These are phyloP conservation scores for Canna indica DNA, from an alignment of 176 grass and related monocot species.

Conservation along the genomic window DNA sequence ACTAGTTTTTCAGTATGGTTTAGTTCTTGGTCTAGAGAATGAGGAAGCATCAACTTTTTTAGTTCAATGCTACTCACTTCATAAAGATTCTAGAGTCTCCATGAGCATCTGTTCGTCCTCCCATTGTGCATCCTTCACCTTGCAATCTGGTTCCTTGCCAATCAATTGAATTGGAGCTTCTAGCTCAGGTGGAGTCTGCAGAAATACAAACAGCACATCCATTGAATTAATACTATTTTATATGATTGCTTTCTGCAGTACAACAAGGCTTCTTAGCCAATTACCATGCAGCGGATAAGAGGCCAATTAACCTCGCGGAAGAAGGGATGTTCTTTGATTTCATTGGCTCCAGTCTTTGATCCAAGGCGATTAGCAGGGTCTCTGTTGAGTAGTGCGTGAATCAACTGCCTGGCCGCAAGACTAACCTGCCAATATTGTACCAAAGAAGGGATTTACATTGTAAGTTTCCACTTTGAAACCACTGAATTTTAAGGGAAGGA, in stretches of 20 bases:
- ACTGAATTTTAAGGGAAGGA: not conserved
- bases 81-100: conserved; percentile 38
- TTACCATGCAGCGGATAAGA: conserved; percentile 95
- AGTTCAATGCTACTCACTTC: conserved; percentile 28
- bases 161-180: conserved; percentile 62
- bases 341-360: conserved; percentile 73
- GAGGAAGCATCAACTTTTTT: not conserved
- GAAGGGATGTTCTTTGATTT: conserved; percentile 87
- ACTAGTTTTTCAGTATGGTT: too few species aligned
- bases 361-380: conserved; percentile 72
- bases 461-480: too few species aligned
- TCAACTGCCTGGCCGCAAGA: conserved; percentile 66
- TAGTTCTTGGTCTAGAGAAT: not conserved
- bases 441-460: not conserved
- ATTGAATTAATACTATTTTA: conserved; percentile 4
- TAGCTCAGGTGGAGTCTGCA: conserved; percentile 62
- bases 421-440: conserved; percentile 49
- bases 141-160: conserved; percentile 40
- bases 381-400: conserved; percentile 75
- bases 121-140: conserved; percentile 36
- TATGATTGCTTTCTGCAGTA: not conserved
- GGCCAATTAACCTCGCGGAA: conserved; percentile 78
- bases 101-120: conserved; percentile 32
- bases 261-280: conserved; percentile 17
- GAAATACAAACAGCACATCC: conserved; percentile 11